phyloP scores from a whole-genome alignment of 78 protist species.

The Dictyostelium citrinum region DNA sequence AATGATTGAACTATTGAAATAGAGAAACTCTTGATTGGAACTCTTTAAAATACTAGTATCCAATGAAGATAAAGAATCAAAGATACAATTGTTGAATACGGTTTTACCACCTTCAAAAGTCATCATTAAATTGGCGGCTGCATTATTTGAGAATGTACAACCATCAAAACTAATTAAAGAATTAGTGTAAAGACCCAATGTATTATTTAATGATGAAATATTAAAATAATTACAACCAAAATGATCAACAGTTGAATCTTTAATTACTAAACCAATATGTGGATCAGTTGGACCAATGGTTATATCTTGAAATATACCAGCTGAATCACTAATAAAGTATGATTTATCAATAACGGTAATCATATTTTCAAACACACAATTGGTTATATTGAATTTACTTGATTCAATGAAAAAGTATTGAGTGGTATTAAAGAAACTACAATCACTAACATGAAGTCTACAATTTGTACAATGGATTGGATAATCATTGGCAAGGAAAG shows the following conservation, averaged over 20 bases:
- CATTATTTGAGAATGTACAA: neutral
- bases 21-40: neutral
- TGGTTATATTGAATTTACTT: neutral
- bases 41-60: neutral
- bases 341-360: neutral
- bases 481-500: conserved; percentile 7
- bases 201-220: neutral
- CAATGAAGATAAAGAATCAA: neutral
- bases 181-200: neutral
- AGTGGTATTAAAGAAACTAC: neutral
- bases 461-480: neutral
- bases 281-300: neutral
- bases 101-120: neutral
- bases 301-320: neutral
- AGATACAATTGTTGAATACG: neutral
- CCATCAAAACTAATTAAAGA: neutral
- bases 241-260: neutral
- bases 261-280: neutral
- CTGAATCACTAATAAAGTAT: neutral
- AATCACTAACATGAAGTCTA: neutral
- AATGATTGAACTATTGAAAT: neutral
- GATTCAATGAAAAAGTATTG: neutral
- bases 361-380: neutral
- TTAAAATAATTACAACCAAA: neutral
- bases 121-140: conserved; percentile 9